phyloP scores from a whole-genome alignment of 768 basidiomycete species.

The Guyanaporus albipodus region DNA sequence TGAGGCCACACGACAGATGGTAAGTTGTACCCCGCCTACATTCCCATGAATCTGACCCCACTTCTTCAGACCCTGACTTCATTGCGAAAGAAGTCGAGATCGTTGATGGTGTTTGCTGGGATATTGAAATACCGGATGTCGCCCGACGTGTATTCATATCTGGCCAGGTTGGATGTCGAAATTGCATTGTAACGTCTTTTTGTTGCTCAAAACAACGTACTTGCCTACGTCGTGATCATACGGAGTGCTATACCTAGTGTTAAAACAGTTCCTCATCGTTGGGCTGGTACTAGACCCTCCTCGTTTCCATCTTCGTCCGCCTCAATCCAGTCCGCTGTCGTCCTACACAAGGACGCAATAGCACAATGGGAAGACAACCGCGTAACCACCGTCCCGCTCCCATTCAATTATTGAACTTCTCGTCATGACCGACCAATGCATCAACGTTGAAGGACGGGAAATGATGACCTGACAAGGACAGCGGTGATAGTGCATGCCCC shows the following conservation, averaged over 20 bases:
- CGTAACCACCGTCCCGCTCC: too few species aligned
- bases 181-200: conserved; percentile 53
- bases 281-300: conserved; percentile 27
- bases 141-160: conserved; percentile 84
- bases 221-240: neutral
- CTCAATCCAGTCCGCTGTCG: conserved; percentile 23
- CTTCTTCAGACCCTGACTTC: conserved; percentile 50
- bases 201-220: too few species aligned
- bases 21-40: conserved; percentile 35
- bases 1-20: conserved; percentile 76
- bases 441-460: too few species aligned
- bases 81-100: conserved; percentile 76
- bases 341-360: too few species aligned
- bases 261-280: conserved; percentile 19
- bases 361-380: too few species aligned
- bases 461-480: too few species aligned
- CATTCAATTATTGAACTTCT: too few species aligned
- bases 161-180: conserved; percentile 82
- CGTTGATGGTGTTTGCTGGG: conserved; percentile 85
- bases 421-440: too few species aligned
- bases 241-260: neutral
- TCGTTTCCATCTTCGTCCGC: conserved; percentile 20
- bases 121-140: conserved; percentile 88
- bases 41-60: conserved; percentile 22
- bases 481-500: too few species aligned